phyloP scores from a whole-genome alignment of 129 eudicot species.

The Chrysanthemum seticuspe region DNA sequence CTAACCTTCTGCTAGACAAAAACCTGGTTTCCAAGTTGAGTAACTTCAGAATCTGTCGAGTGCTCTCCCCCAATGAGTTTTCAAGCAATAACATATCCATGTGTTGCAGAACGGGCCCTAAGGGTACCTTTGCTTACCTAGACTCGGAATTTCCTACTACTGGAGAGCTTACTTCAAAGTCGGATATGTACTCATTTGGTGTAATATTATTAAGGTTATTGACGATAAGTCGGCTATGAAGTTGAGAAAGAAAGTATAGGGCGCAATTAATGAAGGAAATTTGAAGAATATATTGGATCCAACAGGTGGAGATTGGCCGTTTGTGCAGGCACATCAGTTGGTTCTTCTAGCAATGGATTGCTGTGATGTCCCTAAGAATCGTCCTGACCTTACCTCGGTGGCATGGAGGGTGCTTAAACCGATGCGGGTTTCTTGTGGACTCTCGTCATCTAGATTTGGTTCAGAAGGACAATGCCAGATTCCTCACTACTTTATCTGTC shows the following conservation, averaged over 20 bases:
- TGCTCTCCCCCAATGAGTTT: slow-evolving; percentile 44
- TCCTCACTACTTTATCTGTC: slow-evolving; percentile 77
- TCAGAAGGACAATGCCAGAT: slow-evolving; percentile 48
- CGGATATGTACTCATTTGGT: slow-evolving; percentile 89
- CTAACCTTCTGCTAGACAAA: slow-evolving; percentile 69
- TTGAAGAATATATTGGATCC: slow-evolving; percentile 65
- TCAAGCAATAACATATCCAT: slow-evolving; percentile 47
- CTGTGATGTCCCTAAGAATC: slow-evolving; percentile 47
- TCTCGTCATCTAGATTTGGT: slow-evolving; percentile 40
- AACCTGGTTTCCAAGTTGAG: slow-evolving; percentile 66
- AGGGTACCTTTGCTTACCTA: slow-evolving; percentile 70
- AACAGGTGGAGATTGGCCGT: slow-evolving; percentile 98
- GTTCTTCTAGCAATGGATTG: slow-evolving; percentile 75
- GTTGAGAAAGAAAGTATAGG: slow-evolving; percentile 61
- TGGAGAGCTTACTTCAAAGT: slow-evolving; percentile 81
- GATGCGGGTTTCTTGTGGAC: slow-evolving; percentile 74
- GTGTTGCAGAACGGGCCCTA: slow-evolving; percentile 59
- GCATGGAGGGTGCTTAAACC: slow-evolving; percentile 89
- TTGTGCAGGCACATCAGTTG: slow-evolving; percentile 89
- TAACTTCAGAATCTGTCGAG: slow-evolving; percentile 77
- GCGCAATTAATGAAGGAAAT: slow-evolving; percentile 63
- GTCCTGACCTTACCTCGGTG: slow-evolving; percentile 80
- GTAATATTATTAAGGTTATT: slow-evolving; percentile 63
- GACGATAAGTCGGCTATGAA: slow-evolving; percentile 79
- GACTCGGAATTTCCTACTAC: slow-evolving; percentile 78